phyloP scores from a whole-genome alignment of 768 basidiomycete species.

The Panellus pusillus region DNA sequence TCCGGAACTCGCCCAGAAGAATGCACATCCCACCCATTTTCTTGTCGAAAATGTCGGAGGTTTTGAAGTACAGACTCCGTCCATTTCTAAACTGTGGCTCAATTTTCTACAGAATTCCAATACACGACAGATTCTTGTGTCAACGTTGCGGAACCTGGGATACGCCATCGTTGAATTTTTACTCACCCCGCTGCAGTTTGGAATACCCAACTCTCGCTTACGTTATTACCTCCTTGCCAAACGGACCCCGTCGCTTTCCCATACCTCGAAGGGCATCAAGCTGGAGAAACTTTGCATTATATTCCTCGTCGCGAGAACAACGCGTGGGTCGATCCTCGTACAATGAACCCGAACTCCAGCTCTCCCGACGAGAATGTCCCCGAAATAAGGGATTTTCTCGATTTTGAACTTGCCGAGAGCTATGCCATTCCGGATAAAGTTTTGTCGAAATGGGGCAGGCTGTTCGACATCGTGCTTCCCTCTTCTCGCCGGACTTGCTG shows the following conservation, averaged over 20 bases:
- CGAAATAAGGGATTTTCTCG: slow-evolving; percentile 16
- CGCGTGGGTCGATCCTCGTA: slow-evolving; percentile 10
- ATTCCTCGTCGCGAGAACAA: slow-evolving; percentile 48
- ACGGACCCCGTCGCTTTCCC: slow-evolving; percentile 40
- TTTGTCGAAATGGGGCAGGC: slow-evolving; percentile 69
- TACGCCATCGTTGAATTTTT: slow-evolving; percentile 64
- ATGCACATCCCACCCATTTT: slow-evolving; percentile 55
- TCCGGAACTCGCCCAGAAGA: slow-evolving; percentile 48
- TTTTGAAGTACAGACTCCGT: slow-evolving; percentile 61
- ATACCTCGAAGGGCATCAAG: slow-evolving; percentile 17
- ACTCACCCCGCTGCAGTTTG: slow-evolving; percentile 75
- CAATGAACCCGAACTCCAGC: not conserved
- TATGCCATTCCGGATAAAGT: slow-evolving; percentile 59
- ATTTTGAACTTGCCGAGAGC: not conserved
- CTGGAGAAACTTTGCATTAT: slow-evolving; percentile 42
- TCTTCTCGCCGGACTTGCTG: slow-evolving; percentile 67
- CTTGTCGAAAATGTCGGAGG: slow-evolving; percentile 83
- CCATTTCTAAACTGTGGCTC: not conserved
- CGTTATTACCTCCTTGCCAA: slow-evolving; percentile 81
- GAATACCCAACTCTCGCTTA: slow-evolving; percentile 79
- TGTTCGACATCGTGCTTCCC: slow-evolving; percentile 79
- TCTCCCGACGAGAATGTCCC: not conserved
- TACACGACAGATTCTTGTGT: slow-evolving; percentile 57
- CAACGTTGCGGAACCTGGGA: slow-evolving; percentile 50
- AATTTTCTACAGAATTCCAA: slow-evolving; percentile 51